Conservation (phyloP, 2,329 filamentous ascomycete genomes). For the Fusarium mundagurra region DNA sequence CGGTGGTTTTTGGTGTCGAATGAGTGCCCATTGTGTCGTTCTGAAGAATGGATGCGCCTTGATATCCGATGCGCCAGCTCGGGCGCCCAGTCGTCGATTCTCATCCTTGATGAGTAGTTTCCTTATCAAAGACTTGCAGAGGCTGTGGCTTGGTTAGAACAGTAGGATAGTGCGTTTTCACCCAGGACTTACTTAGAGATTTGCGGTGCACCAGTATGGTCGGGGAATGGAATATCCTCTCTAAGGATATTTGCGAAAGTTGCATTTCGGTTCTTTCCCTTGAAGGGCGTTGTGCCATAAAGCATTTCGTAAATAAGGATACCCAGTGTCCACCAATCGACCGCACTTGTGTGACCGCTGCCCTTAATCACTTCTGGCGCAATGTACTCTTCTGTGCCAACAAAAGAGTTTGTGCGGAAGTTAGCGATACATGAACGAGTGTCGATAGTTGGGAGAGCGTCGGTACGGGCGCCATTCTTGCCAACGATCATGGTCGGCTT, state of each 20-base stretch:
- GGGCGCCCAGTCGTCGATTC: conserved; percentile 88
- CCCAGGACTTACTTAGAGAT: conserved; percentile 81
- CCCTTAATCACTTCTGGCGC: conserved; percentile 99
- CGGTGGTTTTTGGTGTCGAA: conserved; percentile 96
- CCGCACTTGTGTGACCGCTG: conserved; percentile 96
- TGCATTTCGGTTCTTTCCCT: conserved; percentile 97
- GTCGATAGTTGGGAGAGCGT: conserved; percentile 93
- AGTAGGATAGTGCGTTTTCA: too few species aligned
- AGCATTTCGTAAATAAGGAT: conserved; percentile 99
- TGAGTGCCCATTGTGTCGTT: conserved; percentile 93
- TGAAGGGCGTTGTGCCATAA: conserved; percentile 98
- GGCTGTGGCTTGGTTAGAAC: conserved; percentile 59
- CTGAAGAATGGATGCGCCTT: conserved; percentile 97
- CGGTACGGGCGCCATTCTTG: conserved; percentile 86
- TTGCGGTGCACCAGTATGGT: conserved; percentile 83
- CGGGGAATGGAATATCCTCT: conserved; percentile 95
- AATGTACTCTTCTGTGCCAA: conserved; percentile 98
- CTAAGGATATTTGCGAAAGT: conserved; percentile 97
- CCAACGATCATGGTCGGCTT: conserved; percentile 98
- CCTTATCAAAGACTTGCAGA: conserved; percentile 95
- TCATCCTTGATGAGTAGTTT: conserved; percentile 99
- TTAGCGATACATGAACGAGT: conserved; percentile 98
- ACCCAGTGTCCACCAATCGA: conserved; percentile 99
- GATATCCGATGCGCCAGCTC: conserved; percentile 95
- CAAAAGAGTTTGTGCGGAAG: conserved; percentile 98